Evolutionary conservation across 139 green algal species (phyloP).

Genomic region (Ostreobium quekettii): DNA sequence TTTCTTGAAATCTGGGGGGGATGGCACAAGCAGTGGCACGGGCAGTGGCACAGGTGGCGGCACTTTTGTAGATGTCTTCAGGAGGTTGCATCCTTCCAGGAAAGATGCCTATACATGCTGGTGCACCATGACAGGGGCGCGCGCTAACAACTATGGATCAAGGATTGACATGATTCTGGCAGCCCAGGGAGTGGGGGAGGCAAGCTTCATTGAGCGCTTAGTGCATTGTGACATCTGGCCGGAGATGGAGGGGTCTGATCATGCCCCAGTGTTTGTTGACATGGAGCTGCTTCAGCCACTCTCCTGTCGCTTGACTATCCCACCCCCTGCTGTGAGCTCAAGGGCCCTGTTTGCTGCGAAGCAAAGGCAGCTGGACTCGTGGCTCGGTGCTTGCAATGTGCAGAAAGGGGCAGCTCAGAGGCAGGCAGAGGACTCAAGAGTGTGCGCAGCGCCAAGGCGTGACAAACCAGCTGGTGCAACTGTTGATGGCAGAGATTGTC

Average conservation of each 20-base stretch:
- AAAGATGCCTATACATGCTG: constrained; percentile 69
- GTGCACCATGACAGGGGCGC: constrained; percentile 44
- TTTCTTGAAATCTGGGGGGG: too few species aligned
- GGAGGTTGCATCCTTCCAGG: constrained; percentile 9
- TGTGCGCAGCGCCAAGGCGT: neutral
- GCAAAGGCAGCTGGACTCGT: neutral
- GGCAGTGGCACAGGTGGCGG: too few species aligned
- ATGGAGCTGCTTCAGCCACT: constrained; percentile 13
- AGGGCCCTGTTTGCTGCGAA: neutral
- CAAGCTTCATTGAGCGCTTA: constrained; percentile 6
- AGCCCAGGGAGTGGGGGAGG: constrained; percentile 15
- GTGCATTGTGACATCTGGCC: constrained; percentile 39
- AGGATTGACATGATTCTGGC: constrained; percentile 68
- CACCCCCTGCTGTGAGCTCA: neutral
- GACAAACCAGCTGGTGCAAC: too few species aligned
- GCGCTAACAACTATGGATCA: constrained; percentile 68
- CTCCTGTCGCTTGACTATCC: neutral
- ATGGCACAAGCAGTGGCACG: too few species aligned
- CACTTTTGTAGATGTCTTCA: constrained; percentile 6
- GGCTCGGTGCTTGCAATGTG: neutral
- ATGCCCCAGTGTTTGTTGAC: constrained; percentile 52
- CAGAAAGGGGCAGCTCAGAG: neutral
- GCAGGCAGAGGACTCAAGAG: neutral
- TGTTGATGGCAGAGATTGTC: too few species aligned
- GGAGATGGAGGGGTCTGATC: constrained; percentile 56